These are phyloP conservation scores for Globisporangium cederbergense DNA, from an alignment of 352 stramenopile species.

Conservation along the genomic window DNA sequence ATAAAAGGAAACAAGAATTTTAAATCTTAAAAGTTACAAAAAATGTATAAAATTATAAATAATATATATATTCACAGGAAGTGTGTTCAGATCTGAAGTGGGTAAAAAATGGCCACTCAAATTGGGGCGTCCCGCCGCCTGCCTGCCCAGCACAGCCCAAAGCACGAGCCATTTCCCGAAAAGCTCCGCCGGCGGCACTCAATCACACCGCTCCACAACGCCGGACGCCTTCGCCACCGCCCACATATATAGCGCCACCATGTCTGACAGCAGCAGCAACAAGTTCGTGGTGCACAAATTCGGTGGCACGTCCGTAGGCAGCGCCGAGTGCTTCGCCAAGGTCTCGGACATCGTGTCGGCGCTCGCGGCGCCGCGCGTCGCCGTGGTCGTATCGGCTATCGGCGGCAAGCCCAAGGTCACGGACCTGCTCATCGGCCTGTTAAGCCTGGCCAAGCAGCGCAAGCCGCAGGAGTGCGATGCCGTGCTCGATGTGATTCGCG, in stretches of 20 bases:
- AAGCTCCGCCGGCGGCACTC: conserved; percentile 6
- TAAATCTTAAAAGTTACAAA: not conserved
- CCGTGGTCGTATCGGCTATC: conserved; percentile 93
- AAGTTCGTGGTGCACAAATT: conserved; percentile 97
- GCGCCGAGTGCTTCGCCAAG: conserved; percentile 88
- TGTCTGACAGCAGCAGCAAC: conserved; percentile 24
- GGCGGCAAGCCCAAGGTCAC: conserved; percentile 96
- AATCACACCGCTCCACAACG: not conserved
- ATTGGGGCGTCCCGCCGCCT: not conserved
- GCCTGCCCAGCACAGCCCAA: not conserved
- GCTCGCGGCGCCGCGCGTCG: conserved; percentile 46
- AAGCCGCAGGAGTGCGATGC: conserved; percentile 64
- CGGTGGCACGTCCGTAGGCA: conserved; percentile 93
- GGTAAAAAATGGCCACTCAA: conserved; percentile 11
- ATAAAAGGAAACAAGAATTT: not conserved
- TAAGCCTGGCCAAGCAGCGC: conserved; percentile 84
- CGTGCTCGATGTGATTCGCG: conserved; percentile 65
- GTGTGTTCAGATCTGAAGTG: conserved; percentile 13
- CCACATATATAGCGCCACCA: not conserved
- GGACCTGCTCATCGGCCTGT: conserved; percentile 91
- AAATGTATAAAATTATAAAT: not conserved
- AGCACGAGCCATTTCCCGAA: conserved; percentile 12
- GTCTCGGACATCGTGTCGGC: conserved; percentile 68
- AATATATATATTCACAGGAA: not conserved
- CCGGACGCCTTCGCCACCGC: not conserved